Evolutionary conservation across 2,329 filamentous ascomycete genomes (phyloP), one percentile per base, ranked within the genome.

Genomic region (Cadophora gregata): DNA sequence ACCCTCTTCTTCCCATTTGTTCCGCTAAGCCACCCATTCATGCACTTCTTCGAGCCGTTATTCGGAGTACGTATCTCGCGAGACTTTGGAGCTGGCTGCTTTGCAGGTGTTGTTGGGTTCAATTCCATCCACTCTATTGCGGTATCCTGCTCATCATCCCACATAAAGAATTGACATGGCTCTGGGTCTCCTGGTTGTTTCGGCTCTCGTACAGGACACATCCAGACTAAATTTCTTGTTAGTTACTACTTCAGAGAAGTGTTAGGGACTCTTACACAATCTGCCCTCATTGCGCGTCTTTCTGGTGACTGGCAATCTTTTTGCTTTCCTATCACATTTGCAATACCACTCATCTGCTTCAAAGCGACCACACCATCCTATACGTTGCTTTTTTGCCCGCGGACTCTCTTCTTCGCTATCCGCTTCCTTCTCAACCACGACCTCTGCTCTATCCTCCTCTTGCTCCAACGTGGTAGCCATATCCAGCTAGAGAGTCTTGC

Each of bases 81-180:
- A 24, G 48, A 31, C 33, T 63, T 56, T 29, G 16, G 47, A 29
- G 29, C 16, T 47, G 42, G 19, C 38, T 63, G 61, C 61, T 63
- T 62, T 14, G 9, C 14, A 33, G 61, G 61, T 7, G 48, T 55
- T 33, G 33, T 63, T 19, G 47, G 48, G 61, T 27, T 63, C 24
- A 27, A 24, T 9, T 51, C 21, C 50, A 63, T 42, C 61, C 61
- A 63, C 16, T 38, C 19, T 10, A 38, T 53, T 14, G 50, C 61
- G 7, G 4, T 16, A 2, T n/a, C 31, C 21, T 56, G 31, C 16
- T 63, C 61, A 14, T 63, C 27, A 9, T 21, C 9, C 50, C 50
- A 63, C 14, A 63, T 10, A 16, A 63, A 63, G 50, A 63, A 63
- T 5, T 21, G 31, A 33, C 61, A 63, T 24, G 48, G 60, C 36